These are phyloP conservation scores for Citeromyces siamensis DNA, from an alignment of 1,139 yeast genomes.

Conservation along the genomic window DNA sequence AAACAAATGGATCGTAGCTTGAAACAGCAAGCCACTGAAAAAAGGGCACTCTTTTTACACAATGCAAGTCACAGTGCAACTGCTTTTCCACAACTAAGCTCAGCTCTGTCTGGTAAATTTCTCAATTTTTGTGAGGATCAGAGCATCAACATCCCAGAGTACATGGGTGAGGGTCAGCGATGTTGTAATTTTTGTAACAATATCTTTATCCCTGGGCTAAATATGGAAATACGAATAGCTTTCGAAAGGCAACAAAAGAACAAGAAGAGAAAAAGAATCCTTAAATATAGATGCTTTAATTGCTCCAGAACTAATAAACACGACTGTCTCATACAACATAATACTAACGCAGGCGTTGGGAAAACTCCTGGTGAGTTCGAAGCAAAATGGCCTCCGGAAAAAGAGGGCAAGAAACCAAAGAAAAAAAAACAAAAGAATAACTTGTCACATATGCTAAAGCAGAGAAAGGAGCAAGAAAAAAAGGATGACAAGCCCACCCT, in stretches of 20 bases:
- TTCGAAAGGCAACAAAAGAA: neutral
- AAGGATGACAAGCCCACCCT: neutral
- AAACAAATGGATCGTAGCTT: neutral
- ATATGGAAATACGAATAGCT: neutral
- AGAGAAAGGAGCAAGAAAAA: neutral
- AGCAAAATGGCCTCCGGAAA: neutral
- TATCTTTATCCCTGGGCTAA: neutral
- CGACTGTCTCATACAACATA: neutral
- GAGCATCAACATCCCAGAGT: neutral
- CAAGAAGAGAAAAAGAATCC: neutral
- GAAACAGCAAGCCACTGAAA: neutral
- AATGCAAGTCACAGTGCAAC: neutral
- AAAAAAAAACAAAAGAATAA: neutral
- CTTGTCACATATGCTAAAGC: neutral
- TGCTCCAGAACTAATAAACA: neutral
- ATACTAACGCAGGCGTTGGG: neutral
- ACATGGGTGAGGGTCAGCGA: neutral
- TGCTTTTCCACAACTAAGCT: neutral
- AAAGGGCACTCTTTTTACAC: neutral
- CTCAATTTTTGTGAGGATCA: neutral
- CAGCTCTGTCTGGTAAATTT: neutral
- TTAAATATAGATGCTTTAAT: neutral
- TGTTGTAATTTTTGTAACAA: neutral
- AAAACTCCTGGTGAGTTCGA: slow-evolving; percentile 1
- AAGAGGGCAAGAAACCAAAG: slow-evolving; percentile 1